Evolutionary conservation across 495 filamentous ascomycete species (phyloP), one percentile per base, ranked within the genome.

Genomic region (Neurospora discreta): DNA sequence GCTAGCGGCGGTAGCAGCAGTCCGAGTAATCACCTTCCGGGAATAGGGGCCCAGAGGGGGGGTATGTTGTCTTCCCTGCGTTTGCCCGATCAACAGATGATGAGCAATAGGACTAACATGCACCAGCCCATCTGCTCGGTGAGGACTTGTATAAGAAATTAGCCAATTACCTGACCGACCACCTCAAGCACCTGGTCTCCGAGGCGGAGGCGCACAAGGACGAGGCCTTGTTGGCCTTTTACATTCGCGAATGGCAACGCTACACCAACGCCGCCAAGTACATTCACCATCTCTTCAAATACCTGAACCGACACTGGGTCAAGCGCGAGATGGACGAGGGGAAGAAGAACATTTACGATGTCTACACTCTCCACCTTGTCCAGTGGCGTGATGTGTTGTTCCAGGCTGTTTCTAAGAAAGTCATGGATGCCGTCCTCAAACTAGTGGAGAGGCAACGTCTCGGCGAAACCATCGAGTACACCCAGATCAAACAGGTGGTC

Each of bases 241-340:
- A 99, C 81, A 99, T 98, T 74, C 87, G 90, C 75, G 93, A 99
- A 83, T 99, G 95, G 95, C 87, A 92, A 70, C 90, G 95, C 65
- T 99, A 97, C 82, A 99, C 95, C 0, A 92, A 91, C 11, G 95
- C 94, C 5, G 95, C 93, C 44, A 95, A 95, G 81, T 98, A 95
- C 84, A 93, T 96, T 80, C 96, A 98, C 82, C 95, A 99, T 80
- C 82, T 98, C 3, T 99, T 99, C 86, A 86, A 90, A 46, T 99
- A 99, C 79, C 91, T 99, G 23, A 99, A 98, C 78, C 88, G 95
- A 58, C 95, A 99, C 81, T 99, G 95, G 95, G 96, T 99, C 20
- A 98, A 97, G 85, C 88, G 95, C 30, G 95, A 99, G 83, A 97
- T 99, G 81, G 95, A 99, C 74, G 95, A 99, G 80, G 96, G 96